A percentile compares a stretch with the other conserved stretches of the same genome.
phyloP scores from a whole-genome alignment of 83 land plant genomes.

The Larix sibirica region DNA sequence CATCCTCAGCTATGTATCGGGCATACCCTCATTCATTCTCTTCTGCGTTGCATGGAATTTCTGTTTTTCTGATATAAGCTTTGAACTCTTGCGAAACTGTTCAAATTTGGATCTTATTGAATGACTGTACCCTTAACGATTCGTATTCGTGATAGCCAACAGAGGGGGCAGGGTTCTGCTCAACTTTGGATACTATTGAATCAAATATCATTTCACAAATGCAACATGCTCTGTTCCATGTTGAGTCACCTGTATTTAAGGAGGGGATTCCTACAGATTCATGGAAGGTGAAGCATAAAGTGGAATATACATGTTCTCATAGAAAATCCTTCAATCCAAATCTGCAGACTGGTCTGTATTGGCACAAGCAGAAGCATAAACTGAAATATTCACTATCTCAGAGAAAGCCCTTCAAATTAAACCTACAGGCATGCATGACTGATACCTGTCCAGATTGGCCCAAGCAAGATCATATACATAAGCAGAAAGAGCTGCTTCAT shows the following conservation, averaged over 20 bases:
- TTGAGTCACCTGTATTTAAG: not conserved
- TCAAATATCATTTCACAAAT: too few relatives aligned
- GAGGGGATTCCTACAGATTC: not conserved
- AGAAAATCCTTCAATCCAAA: not conserved
- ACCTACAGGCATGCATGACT: not conserved
- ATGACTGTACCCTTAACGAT: too few relatives aligned
- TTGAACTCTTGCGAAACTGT: too few relatives aligned
- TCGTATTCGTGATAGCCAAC: too few relatives aligned
- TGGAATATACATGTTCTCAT: not conserved
- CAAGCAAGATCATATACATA: not conserved
- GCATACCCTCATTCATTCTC: too few relatives aligned
- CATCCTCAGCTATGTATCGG: too few relatives aligned
- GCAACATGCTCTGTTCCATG: not conserved
- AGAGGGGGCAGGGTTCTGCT: too few relatives aligned
- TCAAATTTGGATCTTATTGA: too few relatives aligned
- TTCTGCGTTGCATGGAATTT: too few relatives aligned
- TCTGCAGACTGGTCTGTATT: not conserved
- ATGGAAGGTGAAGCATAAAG: not conserved
- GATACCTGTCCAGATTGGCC: not conserved
- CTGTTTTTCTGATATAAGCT: too few relatives aligned
- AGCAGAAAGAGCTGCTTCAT: not conserved
- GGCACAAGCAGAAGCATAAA: not conserved
- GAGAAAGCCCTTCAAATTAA: constrained; percentile 2
- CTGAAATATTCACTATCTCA: not conserved
- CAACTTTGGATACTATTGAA: too few relatives aligned